phyloP scores from a whole-genome alignment of 2,329 filamentous ascomycete genomes.

The Sporothrix brasiliensis region DNA sequence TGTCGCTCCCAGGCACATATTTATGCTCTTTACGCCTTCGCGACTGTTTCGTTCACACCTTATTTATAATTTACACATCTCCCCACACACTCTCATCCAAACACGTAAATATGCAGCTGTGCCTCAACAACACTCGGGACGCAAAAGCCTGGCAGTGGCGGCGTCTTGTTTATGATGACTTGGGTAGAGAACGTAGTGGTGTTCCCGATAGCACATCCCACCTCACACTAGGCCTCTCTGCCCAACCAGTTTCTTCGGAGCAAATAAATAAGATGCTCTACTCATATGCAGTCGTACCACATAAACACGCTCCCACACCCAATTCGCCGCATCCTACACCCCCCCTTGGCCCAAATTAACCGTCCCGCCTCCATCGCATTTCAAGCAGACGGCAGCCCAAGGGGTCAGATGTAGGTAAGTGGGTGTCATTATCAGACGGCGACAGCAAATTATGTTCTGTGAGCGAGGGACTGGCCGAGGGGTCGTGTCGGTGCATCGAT shows the following conservation, averaged over 20 bases:
- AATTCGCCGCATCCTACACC: background rate
- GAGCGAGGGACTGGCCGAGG: background rate
- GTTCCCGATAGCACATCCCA: background rate
- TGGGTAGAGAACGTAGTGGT: background rate
- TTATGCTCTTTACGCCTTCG: background rate
- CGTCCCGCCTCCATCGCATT: slow-evolving; percentile 24
- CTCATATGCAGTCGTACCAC: background rate
- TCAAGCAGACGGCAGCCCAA: slow-evolving; percentile 7
- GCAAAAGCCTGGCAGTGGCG: slow-evolving; percentile 11
- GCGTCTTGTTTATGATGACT: background rate
- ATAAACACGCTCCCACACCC: background rate
- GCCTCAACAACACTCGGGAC: background rate
- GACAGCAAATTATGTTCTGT: background rate
- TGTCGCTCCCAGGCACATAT: background rate
- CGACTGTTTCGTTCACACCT: background rate
- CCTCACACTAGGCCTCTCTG: background rate
- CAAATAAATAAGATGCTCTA: background rate
- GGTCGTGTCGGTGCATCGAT: too few species aligned
- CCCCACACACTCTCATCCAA: slow-evolving; percentile 13
- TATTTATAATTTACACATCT: background rate
- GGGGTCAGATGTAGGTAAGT: background rate
- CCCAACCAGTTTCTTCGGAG: slow-evolving; percentile 14
- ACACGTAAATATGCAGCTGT: slow-evolving; percentile 25
- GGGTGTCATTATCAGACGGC: background rate
- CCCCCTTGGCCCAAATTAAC: slow-evolving; percentile 5